Evolutionary conservation across 2,329 filamentous ascomycete species (phyloP).

Genomic region (Phaeosphaeriaceae sp.): DNA sequence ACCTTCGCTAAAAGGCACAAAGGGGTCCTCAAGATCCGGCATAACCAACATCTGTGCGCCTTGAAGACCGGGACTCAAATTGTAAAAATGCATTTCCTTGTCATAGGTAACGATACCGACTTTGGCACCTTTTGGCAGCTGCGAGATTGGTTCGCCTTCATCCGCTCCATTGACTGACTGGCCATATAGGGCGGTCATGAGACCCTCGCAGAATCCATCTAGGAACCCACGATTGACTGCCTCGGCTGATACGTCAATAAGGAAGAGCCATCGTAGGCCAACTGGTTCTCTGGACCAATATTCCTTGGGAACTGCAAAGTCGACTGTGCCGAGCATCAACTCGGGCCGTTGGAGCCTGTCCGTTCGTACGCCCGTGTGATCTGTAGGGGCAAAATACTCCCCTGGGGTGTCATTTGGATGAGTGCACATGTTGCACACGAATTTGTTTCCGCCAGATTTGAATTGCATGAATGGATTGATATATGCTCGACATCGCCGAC

Average conservation of each 20-base stretch:
- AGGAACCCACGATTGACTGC: slow-evolving; percentile 89
- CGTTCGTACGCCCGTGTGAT: slow-evolving; percentile 82
- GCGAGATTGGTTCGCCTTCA: slow-evolving; percentile 58
- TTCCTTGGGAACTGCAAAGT: slow-evolving; percentile 96
- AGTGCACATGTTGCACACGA: slow-evolving; percentile 97
- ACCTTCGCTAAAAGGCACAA: slow-evolving; percentile 88
- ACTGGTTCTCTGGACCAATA: slow-evolving; percentile 97
- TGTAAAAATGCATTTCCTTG: slow-evolving; percentile 98
- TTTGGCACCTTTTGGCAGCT: slow-evolving; percentile 78
- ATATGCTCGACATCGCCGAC: slow-evolving; percentile 90
- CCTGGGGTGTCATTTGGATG: slow-evolving; percentile 93
- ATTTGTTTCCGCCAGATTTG: slow-evolving; percentile 89
- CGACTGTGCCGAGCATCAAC: slow-evolving; percentile 87
- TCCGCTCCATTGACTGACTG: slow-evolving; percentile 55
- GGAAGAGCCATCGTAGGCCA: slow-evolving; percentile 84
- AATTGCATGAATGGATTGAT: slow-evolving; percentile 99
- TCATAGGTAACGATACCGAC: slow-evolving; percentile 96
- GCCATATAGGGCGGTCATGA: slow-evolving; percentile 83
- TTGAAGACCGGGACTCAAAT: slow-evolving; percentile 79
- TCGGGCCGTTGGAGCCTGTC: slow-evolving; percentile 90
- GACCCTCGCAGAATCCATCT: slow-evolving; percentile 87
- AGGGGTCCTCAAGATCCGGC: slow-evolving; percentile 96
- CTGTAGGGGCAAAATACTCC: slow-evolving; percentile 93
- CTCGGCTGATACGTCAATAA: slow-evolving; percentile 93
- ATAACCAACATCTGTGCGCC: slow-evolving; percentile 98